Base-by-base conservation (phyloP, 495 filamentous ascomycete genomes). In the Saxispiralis lemnorum region DNA sequence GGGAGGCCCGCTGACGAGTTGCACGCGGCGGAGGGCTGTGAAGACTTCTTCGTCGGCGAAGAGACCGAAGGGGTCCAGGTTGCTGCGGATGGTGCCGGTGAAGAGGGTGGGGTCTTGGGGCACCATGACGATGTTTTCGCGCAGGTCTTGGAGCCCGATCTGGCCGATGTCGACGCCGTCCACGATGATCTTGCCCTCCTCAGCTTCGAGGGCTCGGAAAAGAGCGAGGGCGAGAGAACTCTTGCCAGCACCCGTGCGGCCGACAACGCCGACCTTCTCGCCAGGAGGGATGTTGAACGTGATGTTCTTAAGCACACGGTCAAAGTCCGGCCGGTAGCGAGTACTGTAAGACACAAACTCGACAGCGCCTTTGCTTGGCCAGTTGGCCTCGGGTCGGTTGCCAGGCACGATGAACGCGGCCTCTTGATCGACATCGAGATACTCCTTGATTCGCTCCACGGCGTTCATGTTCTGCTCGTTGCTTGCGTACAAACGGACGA, bases 381-480 rank as follows among this genome's bases (percentile, higher is more conserved):
- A 99, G 51, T 81, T 72, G 3, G 66, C 57, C 0, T 76, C 63
- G 7, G 92, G 87, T 30, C 82, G 70, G 38, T 78, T 80, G 35
- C 93, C 74, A 30, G 81, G 73, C 37, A 93, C 76, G 46, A 93
- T 67, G 7, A 81, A 66, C 4, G 65, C 66, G 0, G 92, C 87
- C 60, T 99, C 92, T 54, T 95, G 89, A 54, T 96, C 89, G 2
- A 96, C 81, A 21, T 95, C 86, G 10, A 99, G 73, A 54, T 95
- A 99, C 61, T 99, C 89, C 56, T 87, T 83, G 51, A 99, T 81
- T 43, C 92, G 79, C 63, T 99, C 92, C n/a, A 99, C 87, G 17
- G 86, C 88, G 63, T 99, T 99, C 92, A 99, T 96, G 61, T 93
- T 96, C 63, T 96, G 92, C 59, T 99, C 92, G 52, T 95, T 93